Base-by-base conservation (phyloP, 108 stramenopile species). In the Cyclotella sp. region DNA sequence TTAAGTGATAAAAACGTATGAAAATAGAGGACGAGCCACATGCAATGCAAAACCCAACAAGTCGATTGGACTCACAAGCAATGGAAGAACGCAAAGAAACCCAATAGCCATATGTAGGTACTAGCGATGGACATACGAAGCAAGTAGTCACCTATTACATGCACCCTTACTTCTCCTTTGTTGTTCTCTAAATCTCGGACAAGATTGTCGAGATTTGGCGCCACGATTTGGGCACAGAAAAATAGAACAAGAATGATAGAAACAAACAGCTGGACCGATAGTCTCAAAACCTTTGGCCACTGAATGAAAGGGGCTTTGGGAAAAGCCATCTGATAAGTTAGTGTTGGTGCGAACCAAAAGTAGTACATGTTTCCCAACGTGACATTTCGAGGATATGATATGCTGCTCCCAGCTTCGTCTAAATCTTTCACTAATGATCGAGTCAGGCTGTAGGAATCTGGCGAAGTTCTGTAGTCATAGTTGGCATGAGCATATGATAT, bases 21-120 rank as follows among this genome's bases (percentile, higher is more conserved):
- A 34, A 34, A 6, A 34, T 34, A 6, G 6, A 34, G 34, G n/a
- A n/a, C n/a, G n/a, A n/a, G n/a, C n/a, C n/a, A 34, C 34, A 34
- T 34, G 34, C n/a, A 6, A 6, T 34, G 34, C 34, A 34, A 34
- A 2, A 34, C 34, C 34, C 2, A 34, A 6, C 34, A 34, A 34
- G 34, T n/a, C 34, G 6, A 34, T 34, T 34, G 6, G 6, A 34
- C 34, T 34, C 34, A 34, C 49, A 45, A 94, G 16, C 96, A 73
- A 74, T 98, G 96, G 69, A 98, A 98, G 78, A 95, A 93, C 2
- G 62, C 72, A 66, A 96, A 97, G 76, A 98, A 98, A 30, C 87
- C 83, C 14, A 97, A 75, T 63, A 98, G 78, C 98, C 98, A 98
- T 40, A 95, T 75, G 67, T 94, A 96, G 8, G 95, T 96, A 62